Percentiles rank a stretch among this genome's conserved stretches.
These are phyloP conservation scores for Dioscorea cayenensis DNA, from an alignment of 116 monocot species.

Conservation along the genomic window DNA sequence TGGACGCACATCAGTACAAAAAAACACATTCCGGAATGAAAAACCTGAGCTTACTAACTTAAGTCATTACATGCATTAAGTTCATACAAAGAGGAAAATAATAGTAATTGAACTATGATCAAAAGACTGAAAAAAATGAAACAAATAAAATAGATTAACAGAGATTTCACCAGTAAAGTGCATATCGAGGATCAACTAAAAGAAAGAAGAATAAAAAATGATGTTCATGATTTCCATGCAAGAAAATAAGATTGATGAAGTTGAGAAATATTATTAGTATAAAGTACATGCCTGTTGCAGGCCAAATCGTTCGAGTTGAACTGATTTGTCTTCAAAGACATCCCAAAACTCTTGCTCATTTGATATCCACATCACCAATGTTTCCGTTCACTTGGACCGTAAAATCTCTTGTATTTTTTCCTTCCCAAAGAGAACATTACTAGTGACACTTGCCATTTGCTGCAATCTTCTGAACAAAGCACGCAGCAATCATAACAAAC, in stretches of 20 bases:
- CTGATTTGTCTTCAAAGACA: constrained; percentile 76
- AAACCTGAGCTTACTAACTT: no score
- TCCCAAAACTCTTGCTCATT: constrained; percentile 96
- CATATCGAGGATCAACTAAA: constrained; percentile 92
- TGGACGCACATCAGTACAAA: no score
- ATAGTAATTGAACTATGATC: no score
- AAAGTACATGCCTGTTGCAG: constrained; percentile 69
- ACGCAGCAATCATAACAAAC: constrained; percentile 13
- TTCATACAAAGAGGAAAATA: no score
- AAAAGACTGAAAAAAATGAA: no score
- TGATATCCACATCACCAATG: constrained; percentile 88
- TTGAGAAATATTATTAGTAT: not conserved
- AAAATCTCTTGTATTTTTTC: constrained; percentile 83
- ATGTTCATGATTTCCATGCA: not conserved
- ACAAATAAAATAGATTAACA: no score
- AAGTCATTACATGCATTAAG: no score
- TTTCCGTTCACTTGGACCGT: constrained; percentile 77
- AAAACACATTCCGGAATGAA: no score
- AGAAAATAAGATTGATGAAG: not conserved
- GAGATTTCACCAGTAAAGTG: constrained; percentile 89
- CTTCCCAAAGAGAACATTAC: constrained; percentile 71
- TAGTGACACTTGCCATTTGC: constrained; percentile 74
- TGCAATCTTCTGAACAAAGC: constrained; percentile 84
- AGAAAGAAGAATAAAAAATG: not conserved
- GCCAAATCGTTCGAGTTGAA: constrained; percentile 66